Conservation (phyloP, 306 rosid species). For the Acacia crassicarpa region DNA sequence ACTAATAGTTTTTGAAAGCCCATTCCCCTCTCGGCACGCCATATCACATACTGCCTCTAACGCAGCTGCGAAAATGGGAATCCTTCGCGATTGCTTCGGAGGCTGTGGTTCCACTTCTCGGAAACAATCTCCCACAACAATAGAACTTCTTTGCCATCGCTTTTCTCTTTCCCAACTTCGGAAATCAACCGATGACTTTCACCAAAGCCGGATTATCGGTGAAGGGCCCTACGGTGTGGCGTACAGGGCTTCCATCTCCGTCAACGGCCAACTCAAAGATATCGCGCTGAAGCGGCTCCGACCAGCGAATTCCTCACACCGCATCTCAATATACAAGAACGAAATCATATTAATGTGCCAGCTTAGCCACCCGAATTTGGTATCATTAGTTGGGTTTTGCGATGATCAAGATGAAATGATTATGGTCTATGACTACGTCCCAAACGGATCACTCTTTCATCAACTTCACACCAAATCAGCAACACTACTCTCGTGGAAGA, state of each 20-base stretch:
- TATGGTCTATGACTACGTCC: slow-evolving; percentile 24
- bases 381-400: neutral
- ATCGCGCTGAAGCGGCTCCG: neutral
- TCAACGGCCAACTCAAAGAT: neutral
- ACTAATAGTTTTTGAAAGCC: too few species aligned
- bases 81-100: neutral
- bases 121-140: neutral
- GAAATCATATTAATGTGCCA: neutral
- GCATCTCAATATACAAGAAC: neutral
- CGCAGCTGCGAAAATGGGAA: neutral
- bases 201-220: neutral
- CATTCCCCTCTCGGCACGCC: neutral
- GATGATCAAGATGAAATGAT: slow-evolving; percentile 4
- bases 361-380: neutral
- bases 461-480: neutral
- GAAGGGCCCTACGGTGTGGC: rapidly evolving
- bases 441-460: slow-evolving; percentile 10
- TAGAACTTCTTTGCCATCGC: slow-evolving; percentile 25
- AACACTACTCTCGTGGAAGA: neutral
- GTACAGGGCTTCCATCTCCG: slow-evolving; percentile 18
- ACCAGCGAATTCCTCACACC: neutral
- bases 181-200: slow-evolving; percentile 35
- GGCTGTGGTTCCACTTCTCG: neutral
- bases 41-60: too few species aligned
- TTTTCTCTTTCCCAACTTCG: slow-evolving; percentile 29